Evolutionary conservation across 495 filamentous ascomycete species (phyloP), one percentile per base, ranked within the genome.

Genomic region (Podospora tetraspora): DNA sequence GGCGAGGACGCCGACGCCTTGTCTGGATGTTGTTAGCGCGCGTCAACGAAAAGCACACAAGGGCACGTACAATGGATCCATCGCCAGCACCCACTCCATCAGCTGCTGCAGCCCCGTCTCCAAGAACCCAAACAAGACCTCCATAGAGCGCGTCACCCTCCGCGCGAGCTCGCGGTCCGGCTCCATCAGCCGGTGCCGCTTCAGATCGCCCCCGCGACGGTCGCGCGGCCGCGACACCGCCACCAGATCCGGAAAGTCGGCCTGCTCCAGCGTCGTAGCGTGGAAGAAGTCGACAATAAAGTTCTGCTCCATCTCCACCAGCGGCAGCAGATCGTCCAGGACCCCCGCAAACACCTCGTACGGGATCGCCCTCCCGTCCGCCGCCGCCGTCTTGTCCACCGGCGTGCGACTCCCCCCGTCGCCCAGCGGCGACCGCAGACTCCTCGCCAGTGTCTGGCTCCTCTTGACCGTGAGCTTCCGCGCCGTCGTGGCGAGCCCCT

Each of bases 261-360:
- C 79, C 16, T 84, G 88, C 64, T 90, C 86, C 13, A 92, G 81
- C 19, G 92, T 95, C 37, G 88, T 90, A 10, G 95, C 84, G 66
- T 97, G 93, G 82, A 97, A 98, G 79, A 97, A 95, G 65, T 95
- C 91, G 24, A 96, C 88, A 29, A 97, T 81, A 72, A 97, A 98
- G 74, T 97, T 97, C 77, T 98, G 94, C 80, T 98, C 94, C 69
- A 91, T 91, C 61, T 90, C 89, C 56, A 97, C 87, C 67, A 95
- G 85, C 23, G 87, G 89, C 59, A 92, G 78, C 66, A 91, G 86
- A 77, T 97, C 92, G 61, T 91, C 88, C 58, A 97, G 81, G 19
- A 89, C 86, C 37, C 90, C 90, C 2, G 88, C 83, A 78, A 97
- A 97, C n/a, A 88, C 89, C 79, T 97, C 94, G 68, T 87, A 92